Percentiles rank a stretch among this genome's conserved stretches.
Conservation (phyloP, 1,139 yeast genomes). For the Debaryomyces subglobosus region DNA sequence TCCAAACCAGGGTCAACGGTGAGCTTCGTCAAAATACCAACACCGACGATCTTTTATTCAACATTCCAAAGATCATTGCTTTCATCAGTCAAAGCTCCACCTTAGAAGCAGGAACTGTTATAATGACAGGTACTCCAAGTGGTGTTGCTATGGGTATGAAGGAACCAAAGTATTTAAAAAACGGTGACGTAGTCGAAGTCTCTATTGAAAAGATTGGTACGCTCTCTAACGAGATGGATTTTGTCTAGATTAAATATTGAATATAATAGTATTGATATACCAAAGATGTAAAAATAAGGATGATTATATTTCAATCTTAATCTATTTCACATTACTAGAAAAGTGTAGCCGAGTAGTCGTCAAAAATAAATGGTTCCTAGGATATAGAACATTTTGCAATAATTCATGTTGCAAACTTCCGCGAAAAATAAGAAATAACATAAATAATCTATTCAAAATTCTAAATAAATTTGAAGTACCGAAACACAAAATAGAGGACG, state of each 20-base stretch:
- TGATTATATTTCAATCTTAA: no score
- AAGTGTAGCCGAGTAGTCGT: no score
- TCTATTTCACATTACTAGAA: no score
- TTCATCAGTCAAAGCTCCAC: constrained; percentile 48
- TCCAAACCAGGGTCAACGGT: constrained; percentile 36
- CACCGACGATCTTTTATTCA: constrained; percentile 53
- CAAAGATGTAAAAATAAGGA: not conserved
- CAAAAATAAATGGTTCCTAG: not conserved
- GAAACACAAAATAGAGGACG: not conserved
- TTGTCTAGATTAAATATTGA: constrained; percentile 1
- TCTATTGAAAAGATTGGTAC: constrained; percentile 47
- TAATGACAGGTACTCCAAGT: constrained; percentile 57
- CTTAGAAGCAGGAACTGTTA: constrained; percentile 36
- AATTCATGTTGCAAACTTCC: not conserved
- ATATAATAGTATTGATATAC: not conserved
- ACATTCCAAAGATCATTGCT: constrained; percentile 45
- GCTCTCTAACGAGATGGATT: constrained; percentile 37
- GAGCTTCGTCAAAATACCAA: constrained; percentile 35
- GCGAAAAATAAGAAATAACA: not conserved
- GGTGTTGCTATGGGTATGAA: constrained; percentile 53
- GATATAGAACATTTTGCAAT: not conserved
- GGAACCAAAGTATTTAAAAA: constrained; percentile 44
- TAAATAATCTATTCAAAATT: not conserved
- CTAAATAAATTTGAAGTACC: not conserved
- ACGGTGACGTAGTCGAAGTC: constrained; percentile 50